Conservation (phyloP, 2,329 filamentous ascomycete species). For the Talaromyces sp. region DNA sequence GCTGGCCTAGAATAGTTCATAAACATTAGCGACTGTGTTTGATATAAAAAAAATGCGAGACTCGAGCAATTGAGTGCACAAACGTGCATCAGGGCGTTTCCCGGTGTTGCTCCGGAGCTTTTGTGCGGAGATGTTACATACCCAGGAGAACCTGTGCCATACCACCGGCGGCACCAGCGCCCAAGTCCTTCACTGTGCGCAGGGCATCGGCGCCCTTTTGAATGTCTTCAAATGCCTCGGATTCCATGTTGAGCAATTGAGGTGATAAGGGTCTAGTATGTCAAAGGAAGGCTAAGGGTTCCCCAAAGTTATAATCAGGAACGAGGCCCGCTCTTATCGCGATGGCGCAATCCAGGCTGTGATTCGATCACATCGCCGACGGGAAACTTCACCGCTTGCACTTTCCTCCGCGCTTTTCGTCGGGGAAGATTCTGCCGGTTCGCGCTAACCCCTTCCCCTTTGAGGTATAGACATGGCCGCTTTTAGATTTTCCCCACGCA, state of each 20-base stretch:
- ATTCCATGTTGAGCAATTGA: conserved; percentile 30
- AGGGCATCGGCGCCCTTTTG: conserved; percentile 45
- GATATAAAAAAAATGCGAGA: neutral
- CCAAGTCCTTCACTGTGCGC: conserved; percentile 83
- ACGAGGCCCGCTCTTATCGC: conserved; percentile 16
- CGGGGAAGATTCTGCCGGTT: neutral
- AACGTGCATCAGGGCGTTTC: conserved; percentile 6
- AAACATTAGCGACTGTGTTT: conserved; percentile 27
- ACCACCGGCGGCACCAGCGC: conserved; percentile 86
- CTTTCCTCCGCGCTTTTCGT: neutral
- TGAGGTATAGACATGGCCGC: neutral
- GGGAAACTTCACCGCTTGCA: conserved; percentile 14
- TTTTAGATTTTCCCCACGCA: neutral
- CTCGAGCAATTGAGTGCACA: neutral
- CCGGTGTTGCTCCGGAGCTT: conserved; percentile 2
- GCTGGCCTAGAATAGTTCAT: conserved; percentile 55
- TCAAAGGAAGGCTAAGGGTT: conserved; percentile 8
- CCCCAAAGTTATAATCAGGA: conserved; percentile 12
- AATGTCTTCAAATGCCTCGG: conserved; percentile 39
- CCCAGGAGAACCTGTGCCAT: conserved; percentile 92
- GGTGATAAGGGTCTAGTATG: neutral
- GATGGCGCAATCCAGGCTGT: conserved; percentile 28
- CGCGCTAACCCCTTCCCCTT: neutral
- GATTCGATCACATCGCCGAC: conserved; percentile 38
- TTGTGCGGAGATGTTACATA: conserved; percentile 51